A percentile compares a stretch with the other conserved stretches of the same genome.
These are phyloP conservation scores for Xylariaceae sp. DNA, from an alignment of 2,329 filamentous ascomycete genomes.

Conservation along the genomic window DNA sequence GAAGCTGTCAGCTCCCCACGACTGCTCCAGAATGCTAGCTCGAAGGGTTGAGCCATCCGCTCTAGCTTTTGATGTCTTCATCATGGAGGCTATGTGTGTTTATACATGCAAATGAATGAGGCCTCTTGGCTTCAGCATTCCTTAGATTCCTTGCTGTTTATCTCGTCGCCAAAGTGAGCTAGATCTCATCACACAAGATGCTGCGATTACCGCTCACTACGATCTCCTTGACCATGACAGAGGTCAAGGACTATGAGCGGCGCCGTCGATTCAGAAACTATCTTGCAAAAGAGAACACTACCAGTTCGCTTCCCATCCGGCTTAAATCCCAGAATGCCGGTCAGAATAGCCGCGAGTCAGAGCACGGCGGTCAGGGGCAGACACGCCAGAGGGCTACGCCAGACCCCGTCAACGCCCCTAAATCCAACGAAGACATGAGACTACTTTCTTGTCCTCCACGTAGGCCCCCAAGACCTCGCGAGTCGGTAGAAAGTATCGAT, in stretches of 20 bases:
- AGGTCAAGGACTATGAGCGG: constrained; percentile 38
- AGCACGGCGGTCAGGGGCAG: constrained; percentile 11
- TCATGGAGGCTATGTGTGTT: neutral
- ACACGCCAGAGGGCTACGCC: constrained; percentile 5
- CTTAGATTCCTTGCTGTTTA: neutral
- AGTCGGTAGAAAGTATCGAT: constrained; percentile 16
- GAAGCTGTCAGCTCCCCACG: neutral
- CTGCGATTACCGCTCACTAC: constrained; percentile 38
- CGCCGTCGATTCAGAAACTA: constrained; percentile 33
- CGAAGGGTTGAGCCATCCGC: neutral
- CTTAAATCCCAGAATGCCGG: constrained; percentile 8
- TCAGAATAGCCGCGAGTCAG: constrained; percentile 14
- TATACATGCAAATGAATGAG: neutral
- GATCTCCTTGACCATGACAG: constrained; percentile 37
- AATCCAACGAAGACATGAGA: constrained; percentile 16
- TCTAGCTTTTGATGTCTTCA: neutral
- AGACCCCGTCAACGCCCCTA: constrained; percentile 9
- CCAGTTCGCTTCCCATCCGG: constrained; percentile 20
- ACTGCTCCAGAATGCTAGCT: neutral
- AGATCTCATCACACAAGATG: constrained; percentile 30
- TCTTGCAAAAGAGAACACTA: constrained; percentile 28
- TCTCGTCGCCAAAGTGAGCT: neutral
- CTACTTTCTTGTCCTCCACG: constrained; percentile 18
- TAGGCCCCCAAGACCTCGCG: constrained; percentile 14
- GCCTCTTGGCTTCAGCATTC: neutral